Percentiles rank a stretch among this genome's conserved stretches.
phyloP scores from a whole-genome alignment of 2,329 filamentous ascomycete species.

The Paracorniculantispora psalliotae region DNA sequence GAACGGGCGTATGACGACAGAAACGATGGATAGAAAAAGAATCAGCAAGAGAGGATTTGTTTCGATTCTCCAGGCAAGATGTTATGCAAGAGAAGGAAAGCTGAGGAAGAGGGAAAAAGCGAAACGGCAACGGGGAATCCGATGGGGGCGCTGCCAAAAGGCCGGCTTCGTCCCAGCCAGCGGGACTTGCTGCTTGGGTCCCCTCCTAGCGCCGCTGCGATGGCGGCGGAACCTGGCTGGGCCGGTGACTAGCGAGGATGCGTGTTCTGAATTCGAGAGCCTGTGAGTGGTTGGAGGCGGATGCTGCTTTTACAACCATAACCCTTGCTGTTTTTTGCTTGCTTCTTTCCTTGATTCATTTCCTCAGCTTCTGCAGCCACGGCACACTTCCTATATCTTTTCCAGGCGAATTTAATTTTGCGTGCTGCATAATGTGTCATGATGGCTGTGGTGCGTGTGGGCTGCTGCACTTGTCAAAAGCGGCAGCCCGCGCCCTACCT shows the following conservation, averaged over 20 bases:
- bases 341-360: background rate
- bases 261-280: slow-evolving; percentile 5
- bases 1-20: background rate
- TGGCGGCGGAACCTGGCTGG: slow-evolving; percentile 5
- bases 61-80: slow-evolving; percentile 1
- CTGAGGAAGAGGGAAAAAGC: background rate
- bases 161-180: no score
- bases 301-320: background rate
- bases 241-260: background rate
- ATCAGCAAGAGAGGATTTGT: background rate
- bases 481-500: background rate
- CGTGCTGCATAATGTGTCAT: background rate
- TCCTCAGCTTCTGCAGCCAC: background rate
- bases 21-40: background rate
- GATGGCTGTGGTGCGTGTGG: background rate
- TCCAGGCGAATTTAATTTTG: background rate
- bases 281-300: background rate
- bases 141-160: background rate
- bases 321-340: background rate
- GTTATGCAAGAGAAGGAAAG: background rate
- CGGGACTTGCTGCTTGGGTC: background rate
- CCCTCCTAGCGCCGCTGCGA: background rate
- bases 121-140: background rate
- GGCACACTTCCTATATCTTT: background rate
- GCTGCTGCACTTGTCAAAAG: background rate